phyloP scores from a whole-genome alignment of 495 filamentous ascomycete genomes.

The Aspergillus sparsus region DNA sequence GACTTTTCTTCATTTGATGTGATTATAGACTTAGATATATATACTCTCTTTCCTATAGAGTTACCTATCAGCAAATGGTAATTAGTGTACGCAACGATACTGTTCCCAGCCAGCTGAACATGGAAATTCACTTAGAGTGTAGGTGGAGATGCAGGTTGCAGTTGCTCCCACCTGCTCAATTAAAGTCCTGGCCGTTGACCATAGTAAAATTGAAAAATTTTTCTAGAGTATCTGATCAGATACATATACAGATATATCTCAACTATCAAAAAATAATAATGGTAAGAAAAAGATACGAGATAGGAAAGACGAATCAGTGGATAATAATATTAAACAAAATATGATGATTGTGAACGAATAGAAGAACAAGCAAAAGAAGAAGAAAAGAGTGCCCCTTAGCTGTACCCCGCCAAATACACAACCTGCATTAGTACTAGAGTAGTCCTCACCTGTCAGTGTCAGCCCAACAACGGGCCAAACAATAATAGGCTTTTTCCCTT shows the following conservation, averaged over 20 bases:
- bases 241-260: not conserved
- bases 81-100: too few relatives aligned
- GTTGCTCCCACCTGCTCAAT: constrained; percentile 7
- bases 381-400: constrained; percentile 1
- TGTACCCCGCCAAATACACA: constrained; percentile 11
- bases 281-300: not conserved
- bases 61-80: too few relatives aligned
- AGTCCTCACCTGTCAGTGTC: constrained; percentile 7
- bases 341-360: not conserved
- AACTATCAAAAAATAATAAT: not conserved
- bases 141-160: constrained; percentile 2
- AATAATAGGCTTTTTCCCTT: not conserved
- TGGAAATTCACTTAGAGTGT: not conserved
- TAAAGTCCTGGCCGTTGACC: constrained; percentile 12
- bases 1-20: not conserved
- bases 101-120: too few relatives aligned
- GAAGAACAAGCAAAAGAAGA: not conserved
- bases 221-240: constrained; percentile 1
- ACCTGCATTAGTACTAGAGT: constrained; percentile 5
- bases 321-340: not conserved
- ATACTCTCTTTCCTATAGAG: too few relatives aligned
- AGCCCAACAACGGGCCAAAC: not conserved
- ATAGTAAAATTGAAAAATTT: constrained; percentile 1
- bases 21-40: too few relatives aligned
- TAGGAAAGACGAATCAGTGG: not conserved